A percentile compares a stretch with the other conserved stretches of the same genome.
These are phyloP conservation scores for Yamadazyma endophytica DNA, from an alignment of 805 yeast genomes.

Conservation along the genomic window DNA sequence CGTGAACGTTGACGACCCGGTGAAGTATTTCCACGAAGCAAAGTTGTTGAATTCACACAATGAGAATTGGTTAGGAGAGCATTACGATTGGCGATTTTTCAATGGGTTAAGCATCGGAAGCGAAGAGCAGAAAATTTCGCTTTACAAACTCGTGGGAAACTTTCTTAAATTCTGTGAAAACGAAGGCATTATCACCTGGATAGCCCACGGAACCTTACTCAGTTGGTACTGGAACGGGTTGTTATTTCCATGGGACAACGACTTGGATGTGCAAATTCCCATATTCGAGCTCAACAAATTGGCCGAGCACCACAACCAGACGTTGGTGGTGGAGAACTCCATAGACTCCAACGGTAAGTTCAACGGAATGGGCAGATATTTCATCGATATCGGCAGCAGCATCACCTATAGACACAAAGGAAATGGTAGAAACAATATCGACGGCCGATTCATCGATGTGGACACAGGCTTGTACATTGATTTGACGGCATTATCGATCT, in stretches of 20 bases:
- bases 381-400: conserved; percentile 42
- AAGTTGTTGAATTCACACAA: conserved; percentile 14
- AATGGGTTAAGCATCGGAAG: conserved; percentile 19
- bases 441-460: conserved; percentile 68
- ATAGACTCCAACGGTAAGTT: conserved; percentile 11
- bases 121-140: conserved; percentile 32
- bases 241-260: conserved; percentile 64
- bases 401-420: conserved; percentile 54
- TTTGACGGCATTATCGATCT: conserved; percentile 59
- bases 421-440: conserved; percentile 61
- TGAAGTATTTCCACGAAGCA: conserved; percentile 31
- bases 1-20: conserved; percentile 12
- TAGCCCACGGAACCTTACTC: conserved; percentile 62
- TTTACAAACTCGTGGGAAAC: conserved; percentile 50
- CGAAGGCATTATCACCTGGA: conserved; percentile 51
- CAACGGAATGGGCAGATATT: conserved; percentile 56
- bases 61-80: conserved; percentile 23
- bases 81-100: conserved; percentile 39
- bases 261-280: conserved; percentile 63
- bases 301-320: conserved; percentile 46
- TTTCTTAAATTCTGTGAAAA: conserved; percentile 47
- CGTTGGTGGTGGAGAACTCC: conserved; percentile 44
- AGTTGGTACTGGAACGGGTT: conserved; percentile 66
- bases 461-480: conserved; percentile 71
- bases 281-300: conserved; percentile 41